A percentile compares a stretch with the other conserved stretches of the same genome.
Evolutionary conservation across 768 basidiomycete genomes (phyloP).

Genomic region (Clitopilus passeckerianus): DNA sequence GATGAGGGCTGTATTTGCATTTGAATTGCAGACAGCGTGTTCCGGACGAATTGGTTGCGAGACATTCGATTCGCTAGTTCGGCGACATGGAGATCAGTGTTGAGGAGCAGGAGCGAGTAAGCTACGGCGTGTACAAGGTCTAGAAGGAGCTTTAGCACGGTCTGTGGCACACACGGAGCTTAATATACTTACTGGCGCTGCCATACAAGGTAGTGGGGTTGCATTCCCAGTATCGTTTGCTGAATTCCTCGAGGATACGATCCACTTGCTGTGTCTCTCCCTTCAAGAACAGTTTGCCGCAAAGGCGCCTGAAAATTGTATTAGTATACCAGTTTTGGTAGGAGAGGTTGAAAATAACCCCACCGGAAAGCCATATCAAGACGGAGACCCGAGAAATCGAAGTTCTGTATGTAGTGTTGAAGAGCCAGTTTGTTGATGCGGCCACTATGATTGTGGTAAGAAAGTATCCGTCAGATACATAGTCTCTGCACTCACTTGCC

Average conservation of each 20-base stretch:
- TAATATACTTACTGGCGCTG: conserved; percentile 62
- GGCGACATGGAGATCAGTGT: conserved; percentile 97
- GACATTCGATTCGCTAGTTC: conserved; percentile 90
- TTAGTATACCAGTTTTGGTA: not conserved
- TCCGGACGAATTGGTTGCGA: conserved; percentile 83
- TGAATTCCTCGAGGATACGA: conserved; percentile 90
- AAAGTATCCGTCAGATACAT: not conserved
- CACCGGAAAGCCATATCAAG: conserved; percentile 91
- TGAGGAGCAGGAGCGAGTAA: conserved; percentile 89
- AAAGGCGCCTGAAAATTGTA: conserved; percentile 57
- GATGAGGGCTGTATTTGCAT: conserved; percentile 62
- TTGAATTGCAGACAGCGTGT: conserved; percentile 85
- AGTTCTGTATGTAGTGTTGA: conserved; percentile 78
- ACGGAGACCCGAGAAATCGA: conserved; percentile 80
- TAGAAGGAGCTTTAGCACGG: conserved; percentile 20
- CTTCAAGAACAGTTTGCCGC: conserved; percentile 88
- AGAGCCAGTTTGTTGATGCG: conserved; percentile 72
- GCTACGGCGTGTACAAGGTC: conserved; percentile 94
- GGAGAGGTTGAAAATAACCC: conserved; percentile 8
- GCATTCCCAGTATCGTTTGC: conserved; percentile 86
- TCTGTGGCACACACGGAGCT: conserved; percentile 2
- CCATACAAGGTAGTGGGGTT: conserved; percentile 81
- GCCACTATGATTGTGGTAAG: conserved; percentile 41
- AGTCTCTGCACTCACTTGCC: conserved; percentile 63
- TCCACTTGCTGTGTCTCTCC: conserved; percentile 98